Evolutionary conservation across 2,329 filamentous ascomycete species (phyloP), one percentile per base, ranked within the genome.

Genomic region (Erysiphe neolycopersici): DNA sequence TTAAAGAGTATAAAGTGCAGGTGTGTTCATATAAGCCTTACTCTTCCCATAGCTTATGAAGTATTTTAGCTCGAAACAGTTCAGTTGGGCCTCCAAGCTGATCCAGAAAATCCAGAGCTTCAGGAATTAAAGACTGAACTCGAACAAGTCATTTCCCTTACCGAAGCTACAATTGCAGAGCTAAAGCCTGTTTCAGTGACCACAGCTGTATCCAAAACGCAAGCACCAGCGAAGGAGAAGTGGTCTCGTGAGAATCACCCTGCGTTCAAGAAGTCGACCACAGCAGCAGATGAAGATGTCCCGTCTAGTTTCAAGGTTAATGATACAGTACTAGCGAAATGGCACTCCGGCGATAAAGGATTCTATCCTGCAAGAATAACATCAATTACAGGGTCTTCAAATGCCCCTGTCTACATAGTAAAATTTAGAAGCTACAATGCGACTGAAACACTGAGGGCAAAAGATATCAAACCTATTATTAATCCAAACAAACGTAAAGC

Each of bases 291-390:
- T 17, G 48, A 60, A 45, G 61, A 68, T 30, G 59, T 61, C 2
- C 62, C 67, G 0, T 64, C 67, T 2, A 67, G 67, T 10, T 93
- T 85, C 61, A 72, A 79, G 45, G 81, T 93, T 50, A 93, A 93
- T 57, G 89, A 98, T 55, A 79, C 67, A 30, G 80, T 94, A 44
- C 67, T 89, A 59, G 89, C 87, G 40, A 85, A 87, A 61, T 98
- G 85, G 82, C 64, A 79, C 40, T 79, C 82, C 10, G 84, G 83
- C 44, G 89, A 98, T 60, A 83, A 80, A 55, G 71, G 71, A 19
- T 94, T 85, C 62, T 95, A 95, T 62, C 78, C 83, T 39, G 89
- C 85, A 37, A 77, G 82, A 54, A 92, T 98, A 59, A 87, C 83
- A 43, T 85, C 80, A 43, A 85, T 94, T 53, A 94, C 87, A 18